Base-by-base conservation (phyloP, 2,329 filamentous ascomycete species). In the Aspergillus sp. region DNA sequence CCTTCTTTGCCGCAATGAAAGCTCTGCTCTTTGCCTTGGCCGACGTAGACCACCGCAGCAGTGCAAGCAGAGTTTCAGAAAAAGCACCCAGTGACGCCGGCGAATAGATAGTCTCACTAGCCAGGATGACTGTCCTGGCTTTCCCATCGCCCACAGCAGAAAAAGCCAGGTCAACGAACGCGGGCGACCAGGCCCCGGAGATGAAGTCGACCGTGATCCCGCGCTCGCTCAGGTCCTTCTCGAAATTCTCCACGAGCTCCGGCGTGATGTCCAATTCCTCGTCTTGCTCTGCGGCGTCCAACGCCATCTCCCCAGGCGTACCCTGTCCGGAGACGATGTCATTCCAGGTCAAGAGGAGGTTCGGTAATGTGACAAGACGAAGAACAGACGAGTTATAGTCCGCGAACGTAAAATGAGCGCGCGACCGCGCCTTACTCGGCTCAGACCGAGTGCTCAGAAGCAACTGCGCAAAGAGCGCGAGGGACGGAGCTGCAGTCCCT, bases 101-200 rank as follows among this genome's bases (percentile, higher is more conserved):
- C 4, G 69, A 72, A 52, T 80, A 80, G 30, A 80, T 79, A 0
- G 76, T 80, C 53, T 80, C 76, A 16, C 73, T 75, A 1, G 72
- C 76, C 3, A 80, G 64, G 5, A 80, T 55, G 13, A 75, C 45
- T 0, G 59, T 61, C 15, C 64, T 63, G 40, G 63, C 7, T 57
- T 58, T 8, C 36, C 7, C 36, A 3, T 20, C 13, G 4, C 32
- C 35, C 55, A 61, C 12, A 60, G 53, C 15, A 59, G 52, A 43
- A 25, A 53, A 52, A 0, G 58, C 51, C 4, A 74, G 51, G 3
- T 75, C 63, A 2, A 59, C 49, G 10, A 64, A 58, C 0, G 57
- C 53, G 0, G 68, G 59, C 0, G 66, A 66, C 76, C 76, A 80
- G 7, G 71, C 69, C 2, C 76, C 76, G 0, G 75, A 77, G 15